Evolutionary conservation across 176 grass and related monocot genomes (phyloP).

Genomic region (Oryza meyeriana): DNA sequence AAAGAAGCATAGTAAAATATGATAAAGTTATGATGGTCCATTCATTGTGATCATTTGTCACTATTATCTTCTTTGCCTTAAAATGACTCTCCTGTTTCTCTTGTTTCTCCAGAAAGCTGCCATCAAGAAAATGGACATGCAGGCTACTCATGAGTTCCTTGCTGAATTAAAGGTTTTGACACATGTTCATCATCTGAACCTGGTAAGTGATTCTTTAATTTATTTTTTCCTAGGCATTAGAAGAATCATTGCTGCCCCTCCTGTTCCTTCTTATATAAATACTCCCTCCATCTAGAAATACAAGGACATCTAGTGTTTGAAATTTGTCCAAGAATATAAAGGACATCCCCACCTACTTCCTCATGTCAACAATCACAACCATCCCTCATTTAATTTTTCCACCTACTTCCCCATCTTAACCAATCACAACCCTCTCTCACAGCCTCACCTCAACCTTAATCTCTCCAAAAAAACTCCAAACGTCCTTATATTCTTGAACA

Average conservation of each 20-base stretch:
- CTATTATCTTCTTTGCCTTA: conserved; percentile 20
- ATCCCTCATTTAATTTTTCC: too few species aligned
- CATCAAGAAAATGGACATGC: conserved; percentile 98
- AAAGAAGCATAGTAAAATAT: background rate
- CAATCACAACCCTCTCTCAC: too few species aligned
- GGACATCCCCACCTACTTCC: too few species aligned
- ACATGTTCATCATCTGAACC: conserved; percentile 98
- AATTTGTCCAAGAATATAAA: too few species aligned
- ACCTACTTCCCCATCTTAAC: too few species aligned
- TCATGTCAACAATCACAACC: too few species aligned
- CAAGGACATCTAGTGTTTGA: too few species aligned
- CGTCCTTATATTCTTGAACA: too few species aligned
- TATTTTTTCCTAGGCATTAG: background rate
- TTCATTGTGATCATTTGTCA: conserved; percentile 15
- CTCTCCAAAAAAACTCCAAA: too few species aligned
- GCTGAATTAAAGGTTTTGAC: conserved; percentile 98
- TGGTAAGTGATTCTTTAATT: conserved; percentile 51
- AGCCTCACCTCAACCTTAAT: too few species aligned
- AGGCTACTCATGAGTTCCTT: conserved; percentile 82
- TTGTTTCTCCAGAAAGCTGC: conserved; percentile 78
- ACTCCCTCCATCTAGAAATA: too few species aligned
- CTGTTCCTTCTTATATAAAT: background rate
- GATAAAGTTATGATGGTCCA: background rate
- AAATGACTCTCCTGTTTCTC: conserved; percentile 15
- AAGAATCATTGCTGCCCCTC: background rate